These are phyloP conservation scores for Lentinula sp. DNA, from an alignment of 768 basidiomycete genomes.

Conservation along the genomic window DNA sequence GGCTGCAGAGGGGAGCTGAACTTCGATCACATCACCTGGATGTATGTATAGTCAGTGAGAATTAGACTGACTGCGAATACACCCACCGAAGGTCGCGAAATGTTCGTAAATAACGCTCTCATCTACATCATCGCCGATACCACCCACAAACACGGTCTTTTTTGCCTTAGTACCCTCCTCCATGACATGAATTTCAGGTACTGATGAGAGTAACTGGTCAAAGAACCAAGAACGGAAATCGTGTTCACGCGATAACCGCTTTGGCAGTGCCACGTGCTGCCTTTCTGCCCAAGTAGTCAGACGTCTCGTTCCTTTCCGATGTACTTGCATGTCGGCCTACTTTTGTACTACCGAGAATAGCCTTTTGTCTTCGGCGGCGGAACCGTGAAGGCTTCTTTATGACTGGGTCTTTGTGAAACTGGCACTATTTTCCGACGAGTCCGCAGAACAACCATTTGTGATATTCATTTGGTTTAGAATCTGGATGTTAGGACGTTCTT, in stretches of 20 bases:
- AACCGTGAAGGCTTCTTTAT: conserved; percentile 10
- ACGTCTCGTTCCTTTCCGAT: too few species aligned
- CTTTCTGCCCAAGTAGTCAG: neutral
- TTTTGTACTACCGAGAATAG: neutral
- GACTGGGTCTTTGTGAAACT: neutral
- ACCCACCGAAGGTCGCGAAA: conserved; percentile 87
- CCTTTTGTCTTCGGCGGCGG: neutral
- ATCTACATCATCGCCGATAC: conserved; percentile 79
- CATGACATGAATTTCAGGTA: conserved; percentile 49
- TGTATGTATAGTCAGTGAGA: conserved; percentile 6
- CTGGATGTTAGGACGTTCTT: too few species aligned
- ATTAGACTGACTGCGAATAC: conserved; percentile 1
- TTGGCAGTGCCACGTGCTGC: conserved; percentile 18
- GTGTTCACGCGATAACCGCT: conserved; percentile 36
- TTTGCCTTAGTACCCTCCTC: conserved; percentile 83
- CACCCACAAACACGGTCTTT: conserved; percentile 82
- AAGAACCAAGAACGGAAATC: conserved; percentile 23
- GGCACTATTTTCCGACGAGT: neutral
- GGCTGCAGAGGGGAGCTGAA: conserved; percentile 78
- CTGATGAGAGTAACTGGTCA: neutral
- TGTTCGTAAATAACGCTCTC: conserved; percentile 69
- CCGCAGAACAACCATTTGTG: neutral
- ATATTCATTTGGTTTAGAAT: neutral
- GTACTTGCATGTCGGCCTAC: too few species aligned
- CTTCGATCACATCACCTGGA: conserved; percentile 87